Evolutionary conservation across 257 asterid species (phyloP).

Genomic region (Jaltomata sinuosa): DNA sequence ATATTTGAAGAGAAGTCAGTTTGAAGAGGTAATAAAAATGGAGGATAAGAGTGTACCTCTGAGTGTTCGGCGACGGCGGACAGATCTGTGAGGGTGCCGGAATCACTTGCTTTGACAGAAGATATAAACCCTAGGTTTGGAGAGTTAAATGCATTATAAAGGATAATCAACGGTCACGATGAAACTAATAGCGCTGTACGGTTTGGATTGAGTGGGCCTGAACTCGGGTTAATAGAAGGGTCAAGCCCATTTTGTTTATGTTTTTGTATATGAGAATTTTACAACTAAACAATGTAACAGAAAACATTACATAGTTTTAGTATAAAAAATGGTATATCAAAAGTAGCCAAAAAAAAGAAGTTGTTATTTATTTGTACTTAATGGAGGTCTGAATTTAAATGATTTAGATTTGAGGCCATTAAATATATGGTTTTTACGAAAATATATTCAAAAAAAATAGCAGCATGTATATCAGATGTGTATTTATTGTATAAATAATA

Average conservation of each 20-base stretch:
- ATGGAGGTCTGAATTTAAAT: no score
- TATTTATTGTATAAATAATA: no score
- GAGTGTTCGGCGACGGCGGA: conserved; percentile 1
- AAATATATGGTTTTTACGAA: no score
- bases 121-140: background rate
- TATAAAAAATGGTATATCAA: no score
- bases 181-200: background rate
- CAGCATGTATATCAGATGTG: no score
- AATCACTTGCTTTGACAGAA: background rate
- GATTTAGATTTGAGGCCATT: no score
- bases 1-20: background rate
- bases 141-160: background rate
- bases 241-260: background rate
- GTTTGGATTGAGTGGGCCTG: background rate
- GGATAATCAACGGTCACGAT: background rate
- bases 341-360: no score
- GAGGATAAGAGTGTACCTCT: background rate
- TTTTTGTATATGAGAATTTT: no score
- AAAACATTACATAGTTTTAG: no score
- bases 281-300: no score
- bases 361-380: no score
- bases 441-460: no score
- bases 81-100: conserved; percentile 7
- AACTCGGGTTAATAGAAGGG: background rate
- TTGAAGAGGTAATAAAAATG: background rate